phyloP scores from a whole-genome alignment of 371 early-diverging fungal genomes.

The Batrachochytrium dendrobatidis region DNA sequence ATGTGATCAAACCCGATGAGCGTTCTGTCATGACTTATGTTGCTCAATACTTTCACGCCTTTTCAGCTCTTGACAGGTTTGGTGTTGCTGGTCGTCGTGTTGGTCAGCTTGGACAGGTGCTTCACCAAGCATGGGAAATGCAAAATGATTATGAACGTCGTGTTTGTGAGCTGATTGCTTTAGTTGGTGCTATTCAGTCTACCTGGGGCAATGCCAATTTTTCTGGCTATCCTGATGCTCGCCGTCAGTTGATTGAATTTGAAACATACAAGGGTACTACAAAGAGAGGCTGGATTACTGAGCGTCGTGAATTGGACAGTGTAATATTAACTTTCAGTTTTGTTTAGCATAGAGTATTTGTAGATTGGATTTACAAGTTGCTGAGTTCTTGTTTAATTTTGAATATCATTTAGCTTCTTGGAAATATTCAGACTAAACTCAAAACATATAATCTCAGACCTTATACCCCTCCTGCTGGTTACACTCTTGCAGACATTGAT shows the following conservation, averaged over 20 bases:
- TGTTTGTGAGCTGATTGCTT: constrained; percentile 58
- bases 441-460: constrained; percentile 84
- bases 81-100: constrained; percentile 88
- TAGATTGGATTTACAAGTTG: not conserved
- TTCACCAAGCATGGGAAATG: constrained; percentile 82
- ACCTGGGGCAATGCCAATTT: constrained; percentile 61
- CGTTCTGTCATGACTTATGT: constrained; percentile 98
- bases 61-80: constrained; percentile 73
- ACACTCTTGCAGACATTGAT: constrained; percentile 67
- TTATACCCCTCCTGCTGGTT: constrained; percentile 73
- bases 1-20: constrained; percentile 91
- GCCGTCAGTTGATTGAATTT: constrained; percentile 64
- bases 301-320: constrained; percentile 80
- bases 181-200: constrained; percentile 50
- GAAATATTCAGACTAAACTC: constrained; percentile 91
- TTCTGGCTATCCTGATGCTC: constrained; percentile 67
- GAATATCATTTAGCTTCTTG: constrained; percentile 43
- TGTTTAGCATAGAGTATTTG: not conserved
- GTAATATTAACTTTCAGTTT: constrained; percentile 7
- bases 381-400: not conserved
- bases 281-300: constrained; percentile 83
- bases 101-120: constrained; percentile 80
- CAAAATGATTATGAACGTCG: constrained; percentile 83
- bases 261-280: constrained; percentile 66
- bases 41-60: constrained; percentile 97